phyloP scores from a whole-genome alignment of 768 basidiomycete species.

The Lentinula sp. region DNA sequence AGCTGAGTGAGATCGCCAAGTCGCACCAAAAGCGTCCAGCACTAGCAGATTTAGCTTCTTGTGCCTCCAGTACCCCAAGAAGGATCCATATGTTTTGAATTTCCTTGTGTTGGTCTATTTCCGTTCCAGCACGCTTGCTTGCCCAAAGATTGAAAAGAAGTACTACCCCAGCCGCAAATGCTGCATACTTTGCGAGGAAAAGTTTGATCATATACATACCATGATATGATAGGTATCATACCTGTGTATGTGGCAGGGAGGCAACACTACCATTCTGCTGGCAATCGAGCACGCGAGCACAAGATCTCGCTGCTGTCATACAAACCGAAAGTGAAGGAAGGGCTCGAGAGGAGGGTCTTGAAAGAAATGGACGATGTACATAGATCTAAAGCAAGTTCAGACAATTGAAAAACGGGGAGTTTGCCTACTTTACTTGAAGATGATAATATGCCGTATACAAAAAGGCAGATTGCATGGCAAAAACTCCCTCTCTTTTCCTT shows the following conservation, averaged over 20 bases:
- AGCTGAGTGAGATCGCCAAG: too few relatives aligned
- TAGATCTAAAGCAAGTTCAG: not conserved
- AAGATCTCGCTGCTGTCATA: conserved; percentile 7
- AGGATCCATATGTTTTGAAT: conserved; percentile 50
- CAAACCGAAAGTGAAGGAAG: conserved; percentile 11
- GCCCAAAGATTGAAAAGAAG: conserved; percentile 54
- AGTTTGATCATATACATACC: not conserved
- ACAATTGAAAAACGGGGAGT: too few relatives aligned
- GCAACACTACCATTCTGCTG: conserved; percentile 5
- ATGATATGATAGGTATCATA: conserved; percentile 23
- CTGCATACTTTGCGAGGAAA: conserved; percentile 15
- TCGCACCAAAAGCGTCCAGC: conserved; percentile 2
- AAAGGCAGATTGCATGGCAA: conserved; percentile 8
- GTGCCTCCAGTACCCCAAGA: conserved; percentile 18
- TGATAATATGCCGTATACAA: conserved; percentile 1
- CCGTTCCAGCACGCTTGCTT: conserved; percentile 34
- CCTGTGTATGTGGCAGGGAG: conserved; percentile 23
- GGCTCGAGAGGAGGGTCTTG: not conserved
- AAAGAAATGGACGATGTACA: conserved; percentile 7
- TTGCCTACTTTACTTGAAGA: not conserved
- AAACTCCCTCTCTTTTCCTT: not conserved
- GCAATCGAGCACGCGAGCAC: not conserved
- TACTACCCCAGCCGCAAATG: conserved; percentile 45
- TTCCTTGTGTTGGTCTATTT: conserved; percentile 33
- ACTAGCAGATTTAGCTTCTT: not conserved